Evolutionary conservation across 1,284 basidiomycete genomes (phyloP).

Genomic region (Laetiporus sulphureus): DNA sequence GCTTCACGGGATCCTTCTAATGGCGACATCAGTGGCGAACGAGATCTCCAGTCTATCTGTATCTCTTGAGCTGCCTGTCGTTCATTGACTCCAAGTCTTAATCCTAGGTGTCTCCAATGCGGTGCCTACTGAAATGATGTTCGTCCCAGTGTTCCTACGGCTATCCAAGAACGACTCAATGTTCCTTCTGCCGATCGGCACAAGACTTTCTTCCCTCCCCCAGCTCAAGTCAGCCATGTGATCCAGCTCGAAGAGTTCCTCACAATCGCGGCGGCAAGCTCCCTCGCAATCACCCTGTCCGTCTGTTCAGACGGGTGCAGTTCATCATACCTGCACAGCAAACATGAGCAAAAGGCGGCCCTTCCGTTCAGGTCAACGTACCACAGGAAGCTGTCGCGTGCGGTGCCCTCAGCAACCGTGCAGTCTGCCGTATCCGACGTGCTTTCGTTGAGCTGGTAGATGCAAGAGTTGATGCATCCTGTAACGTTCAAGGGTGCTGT

Average conservation of each 20-base stretch:
- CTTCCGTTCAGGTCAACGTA: slow-evolving; percentile 19
- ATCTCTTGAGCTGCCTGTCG: too few relatives aligned
- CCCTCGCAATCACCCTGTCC: slow-evolving; percentile 38
- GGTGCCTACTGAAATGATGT: too few relatives aligned
- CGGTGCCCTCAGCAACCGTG: slow-evolving; percentile 33
- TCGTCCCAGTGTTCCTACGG: too few relatives aligned
- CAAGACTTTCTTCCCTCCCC: background rate
- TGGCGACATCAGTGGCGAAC: too few relatives aligned
- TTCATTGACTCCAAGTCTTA: too few relatives aligned
- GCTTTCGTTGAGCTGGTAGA: slow-evolving; percentile 8
- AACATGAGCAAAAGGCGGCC: background rate
- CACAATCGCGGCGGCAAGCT: slow-evolving; percentile 8
- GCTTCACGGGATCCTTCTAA: too few relatives aligned
- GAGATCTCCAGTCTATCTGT: too few relatives aligned
- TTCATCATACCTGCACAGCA: slow-evolving; percentile 40
- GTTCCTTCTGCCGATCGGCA: too few relatives aligned
- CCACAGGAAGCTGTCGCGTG: slow-evolving; percentile 44
- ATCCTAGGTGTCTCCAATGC: too few relatives aligned
- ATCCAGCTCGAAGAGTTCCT: slow-evolving; percentile 8
- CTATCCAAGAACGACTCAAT: too few relatives aligned
- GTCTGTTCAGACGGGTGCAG: slow-evolving; percentile 50
- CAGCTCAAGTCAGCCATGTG: slow-evolving; percentile 11
- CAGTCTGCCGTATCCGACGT: slow-evolving; percentile 24
- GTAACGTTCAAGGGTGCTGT: slow-evolving; percentile 50
- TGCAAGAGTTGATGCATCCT: slow-evolving; percentile 28